Percentiles rank a stretch among this genome's conserved stretches.
Evolutionary conservation across 1,139 yeast genomes (phyloP).

Genomic region (Zygoascus sp.): DNA sequence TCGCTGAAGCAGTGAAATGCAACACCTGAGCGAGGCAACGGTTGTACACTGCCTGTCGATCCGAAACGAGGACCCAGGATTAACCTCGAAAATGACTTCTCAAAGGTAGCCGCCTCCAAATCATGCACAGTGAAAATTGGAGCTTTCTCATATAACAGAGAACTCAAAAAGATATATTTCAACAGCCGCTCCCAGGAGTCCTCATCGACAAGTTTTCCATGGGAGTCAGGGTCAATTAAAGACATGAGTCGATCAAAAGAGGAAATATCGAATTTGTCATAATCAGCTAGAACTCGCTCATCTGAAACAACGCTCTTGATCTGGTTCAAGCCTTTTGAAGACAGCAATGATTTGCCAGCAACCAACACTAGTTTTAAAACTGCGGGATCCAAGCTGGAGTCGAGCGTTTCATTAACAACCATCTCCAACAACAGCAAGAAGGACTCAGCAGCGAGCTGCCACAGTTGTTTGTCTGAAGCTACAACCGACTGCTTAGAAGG

Average conservation of each 20-base stretch:
- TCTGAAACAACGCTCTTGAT: slow-evolving; percentile 4
- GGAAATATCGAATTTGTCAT: slow-evolving; percentile 47
- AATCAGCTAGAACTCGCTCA: slow-evolving; percentile 19
- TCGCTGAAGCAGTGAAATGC: slow-evolving; percentile 49
- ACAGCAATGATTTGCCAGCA: slow-evolving; percentile 42
- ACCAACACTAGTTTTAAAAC: slow-evolving; percentile 35
- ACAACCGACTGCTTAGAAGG: slow-evolving; percentile 11
- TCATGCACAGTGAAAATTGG: slow-evolving; percentile 24
- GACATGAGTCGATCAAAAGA: slow-evolving; percentile 45
- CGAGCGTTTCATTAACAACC: slow-evolving; percentile 12
- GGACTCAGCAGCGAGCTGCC: slow-evolving; percentile 32
- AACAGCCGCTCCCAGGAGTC: slow-evolving; percentile 43
- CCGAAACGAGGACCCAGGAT: slow-evolving; percentile 38
- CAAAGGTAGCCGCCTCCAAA: slow-evolving; percentile 31
- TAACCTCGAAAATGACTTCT: slow-evolving; percentile 10
- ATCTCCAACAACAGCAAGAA: slow-evolving; percentile 22
- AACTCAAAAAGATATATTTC: slow-evolving; percentile 43
- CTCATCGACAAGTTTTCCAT: slow-evolving; percentile 17
- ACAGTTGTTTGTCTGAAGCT: slow-evolving; percentile 24
- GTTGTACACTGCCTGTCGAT: slow-evolving; percentile 42
- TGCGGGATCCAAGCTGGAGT: background rate
- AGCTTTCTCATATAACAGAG: slow-evolving; percentile 49
- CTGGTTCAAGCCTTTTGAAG: slow-evolving; percentile 15
- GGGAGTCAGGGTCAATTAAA: slow-evolving; percentile 39
- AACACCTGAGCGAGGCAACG: slow-evolving; percentile 39